These are phyloP conservation scores for Trichophyton benhamiae DNA, from an alignment of 2,329 filamentous ascomycete genomes.

Conservation along the genomic window DNA sequence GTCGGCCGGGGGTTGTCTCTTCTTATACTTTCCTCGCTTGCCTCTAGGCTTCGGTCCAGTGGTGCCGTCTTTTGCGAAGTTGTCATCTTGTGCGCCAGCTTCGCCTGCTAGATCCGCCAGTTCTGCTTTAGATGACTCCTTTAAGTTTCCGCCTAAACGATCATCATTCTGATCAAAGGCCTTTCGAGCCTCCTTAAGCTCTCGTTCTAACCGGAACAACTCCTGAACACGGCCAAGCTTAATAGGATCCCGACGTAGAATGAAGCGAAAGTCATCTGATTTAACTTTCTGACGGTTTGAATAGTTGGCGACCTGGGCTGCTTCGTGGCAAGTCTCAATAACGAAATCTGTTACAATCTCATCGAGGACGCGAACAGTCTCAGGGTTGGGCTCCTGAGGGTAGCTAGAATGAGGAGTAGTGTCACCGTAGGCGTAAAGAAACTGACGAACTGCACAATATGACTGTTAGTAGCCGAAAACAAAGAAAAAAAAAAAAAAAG, in stretches of 20 bases:
- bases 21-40: constrained; percentile 12
- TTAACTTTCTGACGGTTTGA: constrained; percentile 92
- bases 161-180: constrained; percentile 35
- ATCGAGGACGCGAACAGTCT: constrained; percentile 78
- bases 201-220: constrained; percentile 74
- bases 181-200: constrained; percentile 73
- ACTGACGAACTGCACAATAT: constrained; percentile 25
- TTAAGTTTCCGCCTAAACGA: constrained; percentile 26
- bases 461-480: not conserved
- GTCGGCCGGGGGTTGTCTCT: constrained; percentile 1
- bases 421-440: constrained; percentile 36
- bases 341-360: constrained; percentile 96
- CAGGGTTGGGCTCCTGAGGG: constrained; percentile 60
- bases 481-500: not conserved
- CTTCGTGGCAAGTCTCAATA: constrained; percentile 82
- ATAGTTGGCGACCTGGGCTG: constrained; percentile 72
- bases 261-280: constrained; percentile 94
- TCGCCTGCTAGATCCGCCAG: constrained; percentile 17
- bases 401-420: constrained; percentile 47
- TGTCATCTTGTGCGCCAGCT: constrained; percentile 12
- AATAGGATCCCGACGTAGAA: constrained; percentile 68
- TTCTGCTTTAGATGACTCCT: constrained; percentile 28
- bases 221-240: constrained; percentile 85
- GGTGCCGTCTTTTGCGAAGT: constrained; percentile 4
- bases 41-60: constrained; percentile 22